phyloP scores from a whole-genome alignment of 345 rosid species.

The Eucalyptus regnans region DNA sequence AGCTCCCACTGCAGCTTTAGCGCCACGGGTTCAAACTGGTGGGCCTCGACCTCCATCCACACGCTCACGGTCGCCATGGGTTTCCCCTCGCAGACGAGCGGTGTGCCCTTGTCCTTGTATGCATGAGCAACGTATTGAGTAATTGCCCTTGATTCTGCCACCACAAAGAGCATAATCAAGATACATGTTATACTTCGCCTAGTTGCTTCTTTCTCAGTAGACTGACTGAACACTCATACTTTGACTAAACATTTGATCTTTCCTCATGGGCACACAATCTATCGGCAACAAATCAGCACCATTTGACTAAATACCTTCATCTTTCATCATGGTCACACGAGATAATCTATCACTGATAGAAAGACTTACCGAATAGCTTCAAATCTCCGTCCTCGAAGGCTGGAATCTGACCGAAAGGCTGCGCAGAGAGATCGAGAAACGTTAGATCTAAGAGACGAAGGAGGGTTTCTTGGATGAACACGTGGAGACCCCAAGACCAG shows the following conservation, averaged over 20 bases:
- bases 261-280: too few species aligned
- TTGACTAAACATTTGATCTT: background rate
- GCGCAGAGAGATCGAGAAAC: slow-evolving; percentile 35
- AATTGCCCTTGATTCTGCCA: slow-evolving; percentile 76
- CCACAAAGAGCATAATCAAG: background rate
- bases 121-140: slow-evolving; percentile 39
- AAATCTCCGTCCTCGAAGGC: slow-evolving; percentile 56
- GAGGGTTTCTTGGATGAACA: background rate
- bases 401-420: slow-evolving; percentile 81
- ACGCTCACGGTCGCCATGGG: slow-evolving; percentile 10
- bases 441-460: slow-evolving; percentile 25
- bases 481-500: background rate
- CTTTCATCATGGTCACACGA: background rate
- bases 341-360: background rate
- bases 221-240: background rate
- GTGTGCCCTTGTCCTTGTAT: slow-evolving; percentile 39
- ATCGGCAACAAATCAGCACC: too few species aligned
- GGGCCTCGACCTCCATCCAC: slow-evolving; percentile 66
- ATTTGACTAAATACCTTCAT: background rate
- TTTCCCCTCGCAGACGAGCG: slow-evolving; percentile 25
- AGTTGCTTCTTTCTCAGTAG: background rate
- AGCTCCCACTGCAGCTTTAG: slow-evolving; percentile 46
- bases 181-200: background rate
- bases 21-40: slow-evolving; percentile 49
- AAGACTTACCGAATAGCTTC: slow-evolving; percentile 19